Evolutionary conservation across 2,329 filamentous ascomycete species (phyloP).

Genomic region (Exophiala phaeomuriformis): DNA sequence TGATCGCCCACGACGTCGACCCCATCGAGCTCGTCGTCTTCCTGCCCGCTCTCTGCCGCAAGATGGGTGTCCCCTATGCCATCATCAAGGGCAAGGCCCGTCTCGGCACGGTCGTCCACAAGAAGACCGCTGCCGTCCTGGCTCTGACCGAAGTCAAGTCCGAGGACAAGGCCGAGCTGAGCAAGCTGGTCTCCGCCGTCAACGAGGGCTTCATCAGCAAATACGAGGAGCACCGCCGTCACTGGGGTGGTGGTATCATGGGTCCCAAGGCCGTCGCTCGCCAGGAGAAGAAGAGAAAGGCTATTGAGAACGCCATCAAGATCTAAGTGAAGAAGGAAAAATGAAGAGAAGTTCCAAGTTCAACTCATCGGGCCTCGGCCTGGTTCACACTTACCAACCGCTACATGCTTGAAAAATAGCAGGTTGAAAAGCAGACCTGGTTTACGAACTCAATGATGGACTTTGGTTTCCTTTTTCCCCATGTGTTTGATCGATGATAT

Average conservation of each 20-base stretch:
- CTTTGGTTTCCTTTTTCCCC: too few relatives aligned
- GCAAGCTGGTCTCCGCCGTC: conserved; percentile 91
- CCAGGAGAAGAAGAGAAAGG: conserved; percentile 86
- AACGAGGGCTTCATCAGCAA: conserved; percentile 98
- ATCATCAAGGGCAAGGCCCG: conserved; percentile 99
- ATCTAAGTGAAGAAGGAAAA: conserved; percentile 56
- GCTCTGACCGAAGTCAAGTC: conserved; percentile 93
- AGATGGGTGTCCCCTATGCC: conserved; percentile 99
- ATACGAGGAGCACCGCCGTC: conserved; percentile 81
- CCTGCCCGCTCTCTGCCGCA: conserved; percentile 97
- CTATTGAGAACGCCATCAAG: conserved; percentile 90
- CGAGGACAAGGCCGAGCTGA: conserved; percentile 97
- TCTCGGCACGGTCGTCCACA: conserved; percentile 98
- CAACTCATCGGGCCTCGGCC: background rate
- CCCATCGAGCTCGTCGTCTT: conserved; percentile 99
- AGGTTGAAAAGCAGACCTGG: too few relatives aligned
- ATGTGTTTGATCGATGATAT: too few relatives aligned
- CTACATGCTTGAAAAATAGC: background rate
- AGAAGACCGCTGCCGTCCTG: conserved; percentile 98
- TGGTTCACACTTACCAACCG: background rate
- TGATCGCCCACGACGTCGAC: conserved; percentile 99
- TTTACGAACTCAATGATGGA: background rate
- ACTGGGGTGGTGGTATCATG: conserved; percentile 99
- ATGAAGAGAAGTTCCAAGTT: background rate
- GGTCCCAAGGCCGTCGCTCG: conserved; percentile 79